phyloP scores from a whole-genome alignment of 2,329 filamentous ascomycete species.

The Pyrenochaeta sp. region DNA sequence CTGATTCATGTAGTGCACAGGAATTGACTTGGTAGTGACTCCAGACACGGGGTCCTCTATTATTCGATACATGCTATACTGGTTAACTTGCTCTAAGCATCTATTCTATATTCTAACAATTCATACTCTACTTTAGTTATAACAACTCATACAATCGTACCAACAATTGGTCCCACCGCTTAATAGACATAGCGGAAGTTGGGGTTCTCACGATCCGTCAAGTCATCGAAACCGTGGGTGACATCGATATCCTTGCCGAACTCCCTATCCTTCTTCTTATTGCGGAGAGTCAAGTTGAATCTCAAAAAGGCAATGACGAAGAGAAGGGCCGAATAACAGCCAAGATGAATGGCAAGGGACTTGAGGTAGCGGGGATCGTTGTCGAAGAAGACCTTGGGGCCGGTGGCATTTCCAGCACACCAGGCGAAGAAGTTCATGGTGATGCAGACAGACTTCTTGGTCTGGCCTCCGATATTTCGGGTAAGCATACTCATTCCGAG shows the following conservation, averaged over 20 bases:
- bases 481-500: slow-evolving; percentile 72
- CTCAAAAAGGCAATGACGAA: slow-evolving; percentile 65
- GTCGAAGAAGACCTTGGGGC: slow-evolving; percentile 52
- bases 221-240: slow-evolving; percentile 66
- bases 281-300: slow-evolving; percentile 65
- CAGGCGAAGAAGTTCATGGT: slow-evolving; percentile 75
- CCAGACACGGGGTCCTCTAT: no score
- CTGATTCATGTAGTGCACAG: no score
- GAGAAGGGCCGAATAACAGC: slow-evolving; percentile 70
- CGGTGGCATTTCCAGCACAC: slow-evolving; percentile 72
- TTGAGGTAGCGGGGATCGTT: slow-evolving; percentile 73
- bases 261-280: slow-evolving; percentile 63
- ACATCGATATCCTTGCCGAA: slow-evolving; percentile 40
- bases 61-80: no score
- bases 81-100: no score
- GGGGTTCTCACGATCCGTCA: slow-evolving; percentile 68
- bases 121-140: no score
- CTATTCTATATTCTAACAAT: no score
- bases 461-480: slow-evolving; percentile 75
- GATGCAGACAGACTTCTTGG: slow-evolving; percentile 73
- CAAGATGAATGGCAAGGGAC: slow-evolving; percentile 73
- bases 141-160: no score
- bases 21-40: no score
- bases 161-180: background rate
- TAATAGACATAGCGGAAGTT: slow-evolving; percentile 65